These are phyloP conservation scores for Paraconiothyrium brasiliense DNA, from an alignment of 2,329 filamentous ascomycete genomes.

Conservation along the genomic window DNA sequence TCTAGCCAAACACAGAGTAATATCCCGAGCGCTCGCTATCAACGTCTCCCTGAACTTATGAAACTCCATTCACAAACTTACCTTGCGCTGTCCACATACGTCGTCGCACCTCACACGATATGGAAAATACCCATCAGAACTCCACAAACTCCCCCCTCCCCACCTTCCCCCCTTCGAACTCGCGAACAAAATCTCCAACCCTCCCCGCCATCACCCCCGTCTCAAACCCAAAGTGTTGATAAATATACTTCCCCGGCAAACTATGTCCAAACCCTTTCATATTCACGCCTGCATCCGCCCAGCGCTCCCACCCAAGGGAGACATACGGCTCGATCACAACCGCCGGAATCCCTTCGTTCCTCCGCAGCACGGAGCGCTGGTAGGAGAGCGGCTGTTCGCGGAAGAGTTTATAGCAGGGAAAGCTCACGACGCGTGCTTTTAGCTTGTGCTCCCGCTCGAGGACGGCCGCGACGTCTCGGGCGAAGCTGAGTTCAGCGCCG, in stretches of 20 bases:
- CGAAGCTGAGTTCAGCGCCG: slow-evolving; percentile 58
- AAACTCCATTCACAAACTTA: no score
- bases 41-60: no score
- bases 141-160: slow-evolving; percentile 24
- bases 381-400: slow-evolving; percentile 20
- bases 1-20: no score
- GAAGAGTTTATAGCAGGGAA: slow-evolving; percentile 21
- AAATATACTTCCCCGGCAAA: slow-evolving; percentile 23
- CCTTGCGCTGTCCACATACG: no score
- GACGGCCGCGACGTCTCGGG: slow-evolving; percentile 49
- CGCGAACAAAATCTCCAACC: slow-evolving; percentile 10
- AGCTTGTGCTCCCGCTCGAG: slow-evolving; percentile 26
- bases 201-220: slow-evolving; percentile 11
- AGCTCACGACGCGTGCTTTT: slow-evolving; percentile 5
- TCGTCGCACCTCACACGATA: no score
- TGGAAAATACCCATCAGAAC: neutral
- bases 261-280: slow-evolving; percentile 21
- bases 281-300: slow-evolving; percentile 21
- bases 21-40: no score
- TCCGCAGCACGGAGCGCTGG: slow-evolving; percentile 18
- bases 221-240: slow-evolving; percentile 19
- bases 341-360: slow-evolving; percentile 20
- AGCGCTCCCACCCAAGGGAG: slow-evolving; percentile 22
- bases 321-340: slow-evolving; percentile 26
- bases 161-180: slow-evolving; percentile 14